Base-by-base conservation (phyloP, 2,329 filamentous ascomycete species). In the Drechslerella stenobrocha region DNA sequence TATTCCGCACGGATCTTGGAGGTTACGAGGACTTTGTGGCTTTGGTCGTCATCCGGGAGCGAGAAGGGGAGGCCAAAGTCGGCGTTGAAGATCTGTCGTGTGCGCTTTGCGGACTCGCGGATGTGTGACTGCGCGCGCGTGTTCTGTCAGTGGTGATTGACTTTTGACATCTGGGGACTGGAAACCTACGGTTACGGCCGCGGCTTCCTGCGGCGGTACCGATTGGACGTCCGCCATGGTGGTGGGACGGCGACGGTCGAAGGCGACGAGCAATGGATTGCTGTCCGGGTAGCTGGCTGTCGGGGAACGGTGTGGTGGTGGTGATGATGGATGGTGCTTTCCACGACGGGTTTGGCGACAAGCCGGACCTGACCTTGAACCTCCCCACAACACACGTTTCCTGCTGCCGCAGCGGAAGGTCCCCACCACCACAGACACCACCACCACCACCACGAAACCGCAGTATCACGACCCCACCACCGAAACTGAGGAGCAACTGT, bases 1-100 rank as follows among this genome's bases (percentile, higher is more conserved):
- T 96, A 96, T 78, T 96, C 90, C 74, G 80, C 80, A 53, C 81
- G 81, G 74, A 88, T 84, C 47, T 86, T 83, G 55, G 81, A 77
- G 26, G 81, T 78, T 44, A 85, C 78, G 51, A 79, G 72, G 66
- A 76, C 75, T 53, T 75, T 76, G 40, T 77, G 73, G 60, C 77
- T 75, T 5, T 80, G 77, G 13, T 72, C 69, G 24, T 71, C 64
- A 35, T 72, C 70, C 18, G 66, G 50, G 8, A 74, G 70, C 23
- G 61, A 65, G 55, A 72, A 71, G 1, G 70, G 57, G 53, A 78
- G 77, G 7, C 76, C 80, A 67, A 81, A 81, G 71, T 82, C 80
- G 72, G 79, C 77, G 50, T 78, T 79, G 70, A 82, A 83, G 67
- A 82, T 76, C 69, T 81, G 79, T 70, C 81, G 77, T 53, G 81